Evolutionary conservation across 1,284 basidiomycete species (phyloP), one percentile per base, ranked within the genome.

Genomic region (Microbotryum intermedium): DNA sequence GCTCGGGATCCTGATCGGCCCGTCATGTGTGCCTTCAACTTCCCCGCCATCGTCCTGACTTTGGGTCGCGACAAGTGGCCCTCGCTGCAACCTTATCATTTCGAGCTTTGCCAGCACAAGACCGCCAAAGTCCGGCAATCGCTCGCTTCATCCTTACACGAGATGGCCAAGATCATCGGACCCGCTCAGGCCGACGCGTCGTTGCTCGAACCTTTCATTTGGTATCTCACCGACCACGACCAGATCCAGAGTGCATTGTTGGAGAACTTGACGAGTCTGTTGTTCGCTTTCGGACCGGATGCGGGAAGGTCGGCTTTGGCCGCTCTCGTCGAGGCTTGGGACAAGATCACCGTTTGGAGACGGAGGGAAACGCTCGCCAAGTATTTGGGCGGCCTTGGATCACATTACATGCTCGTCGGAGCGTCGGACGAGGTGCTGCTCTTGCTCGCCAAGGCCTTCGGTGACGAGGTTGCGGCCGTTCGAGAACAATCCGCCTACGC

Each of bases 31-130:
- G 90, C 90, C 9, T 97, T 93, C 79, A 97, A 97, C 74, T 86
- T 90, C 70, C 94, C 93, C 21, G 93, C 93, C 13, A 89, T 97
- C 2, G 83, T 85, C 13, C 79, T 93, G 9, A 90, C 92, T 1
- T 78, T 97, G 20, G 93, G 93, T 6, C 76, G 78, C 6, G 74
- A 76, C 3, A 81, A 87, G 49, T 98, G 93, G 93, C 70, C 74
- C n/a, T 81, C 85, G 62, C 76, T 98, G 16, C 83, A 86, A 29
- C 79, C 80, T 7, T 77, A 84, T 47, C 92, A 95, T 75, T 72
- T 80, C 25, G 77, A 81, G 9, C 79, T 97, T 43, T 50, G 80
- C 83, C 52, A 74, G 70, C 39, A 71, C 73, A 30, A 58, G 55
- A 20, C 66, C 67, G 57, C 64, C 67, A 59, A 85, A 65, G 85